Evolutionary conservation across 2,329 filamentous ascomycete species (phyloP).

Genomic region (Aspergillus japonicus): DNA sequence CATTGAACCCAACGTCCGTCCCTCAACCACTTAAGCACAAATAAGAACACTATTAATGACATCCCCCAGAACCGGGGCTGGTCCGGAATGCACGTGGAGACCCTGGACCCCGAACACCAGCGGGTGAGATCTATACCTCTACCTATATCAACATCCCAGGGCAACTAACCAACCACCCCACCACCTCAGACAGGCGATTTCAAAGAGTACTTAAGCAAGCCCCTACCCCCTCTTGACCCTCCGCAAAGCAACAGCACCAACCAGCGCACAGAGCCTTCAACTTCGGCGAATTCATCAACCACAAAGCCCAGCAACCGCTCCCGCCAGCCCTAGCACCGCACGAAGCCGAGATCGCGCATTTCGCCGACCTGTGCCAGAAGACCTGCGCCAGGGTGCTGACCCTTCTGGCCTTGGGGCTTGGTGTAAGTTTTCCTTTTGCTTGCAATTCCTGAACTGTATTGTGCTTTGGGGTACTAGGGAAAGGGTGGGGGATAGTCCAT

Average conservation of each 20-base stretch:
- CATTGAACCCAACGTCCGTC: slow-evolving; percentile 62
- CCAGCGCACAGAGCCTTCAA: slow-evolving; percentile 72
- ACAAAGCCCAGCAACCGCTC: slow-evolving; percentile 73
- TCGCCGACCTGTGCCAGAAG: slow-evolving; percentile 67
- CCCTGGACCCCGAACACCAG: slow-evolving; percentile 79
- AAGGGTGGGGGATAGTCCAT: too few relatives aligned
- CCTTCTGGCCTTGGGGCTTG: slow-evolving; percentile 75
- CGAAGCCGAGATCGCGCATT: slow-evolving; percentile 62
- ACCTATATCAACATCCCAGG: background rate
- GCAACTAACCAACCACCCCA: slow-evolving; percentile 16
- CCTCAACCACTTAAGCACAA: background rate
- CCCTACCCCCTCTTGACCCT: background rate
- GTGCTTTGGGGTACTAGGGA: too few relatives aligned
- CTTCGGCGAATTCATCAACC: slow-evolving; percentile 71
- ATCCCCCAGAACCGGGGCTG: slow-evolving; percentile 73
- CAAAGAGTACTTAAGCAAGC: slow-evolving; percentile 66
- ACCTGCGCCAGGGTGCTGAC: slow-evolving; percentile 72
- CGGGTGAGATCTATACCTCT: slow-evolving; percentile 52
- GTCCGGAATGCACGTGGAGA: slow-evolving; percentile 84
- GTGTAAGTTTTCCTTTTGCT: slow-evolving; percentile 44
- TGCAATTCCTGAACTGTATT: too few relatives aligned
- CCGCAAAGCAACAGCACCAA: background rate
- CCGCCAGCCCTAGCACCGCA: slow-evolving; percentile 62
- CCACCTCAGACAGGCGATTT: slow-evolving; percentile 69
- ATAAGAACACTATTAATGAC: background rate